Percentiles rank a stretch among this genome's conserved stretches.
Conservation (phyloP, 176 grass and related monocot genomes). For the Chrysopogon serrulatus region DNA sequence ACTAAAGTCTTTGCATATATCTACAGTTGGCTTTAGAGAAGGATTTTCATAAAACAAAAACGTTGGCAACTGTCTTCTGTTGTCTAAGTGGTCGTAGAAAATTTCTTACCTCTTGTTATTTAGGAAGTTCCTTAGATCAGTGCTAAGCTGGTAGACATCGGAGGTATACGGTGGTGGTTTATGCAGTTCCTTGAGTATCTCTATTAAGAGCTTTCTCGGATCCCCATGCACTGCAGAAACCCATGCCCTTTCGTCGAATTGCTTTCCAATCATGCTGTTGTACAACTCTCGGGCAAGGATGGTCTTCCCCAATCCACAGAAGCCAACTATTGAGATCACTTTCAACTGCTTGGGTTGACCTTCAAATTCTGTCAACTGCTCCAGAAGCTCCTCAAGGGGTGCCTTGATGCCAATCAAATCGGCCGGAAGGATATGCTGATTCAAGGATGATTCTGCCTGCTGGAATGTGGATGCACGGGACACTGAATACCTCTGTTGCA, state of each 20-base stretch:
- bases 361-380: not conserved
- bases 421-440: not conserved
- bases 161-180: not conserved
- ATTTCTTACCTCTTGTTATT: not conserved
- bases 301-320: conserved; percentile 14
- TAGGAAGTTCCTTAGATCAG: not conserved
- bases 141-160: not conserved
- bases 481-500: not conserved
- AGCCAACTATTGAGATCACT: conserved; percentile 23
- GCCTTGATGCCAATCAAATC: conserved; percentile 5
- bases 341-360: conserved; percentile 2
- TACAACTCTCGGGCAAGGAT: not conserved
- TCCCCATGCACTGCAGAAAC: not conserved
- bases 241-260: not conserved
- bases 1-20: not conserved
- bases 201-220: not conserved
- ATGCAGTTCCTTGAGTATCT: not conserved
- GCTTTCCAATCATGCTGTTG: not conserved
- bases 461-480: not conserved
- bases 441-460: not conserved
- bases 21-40: not conserved
- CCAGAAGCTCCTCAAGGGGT: not conserved
- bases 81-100: not conserved
- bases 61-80: not conserved
- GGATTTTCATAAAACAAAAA: not conserved